Evolutionary conservation across 805 yeast genomes (phyloP).

Genomic region (Gaillardinia entomophila): DNA sequence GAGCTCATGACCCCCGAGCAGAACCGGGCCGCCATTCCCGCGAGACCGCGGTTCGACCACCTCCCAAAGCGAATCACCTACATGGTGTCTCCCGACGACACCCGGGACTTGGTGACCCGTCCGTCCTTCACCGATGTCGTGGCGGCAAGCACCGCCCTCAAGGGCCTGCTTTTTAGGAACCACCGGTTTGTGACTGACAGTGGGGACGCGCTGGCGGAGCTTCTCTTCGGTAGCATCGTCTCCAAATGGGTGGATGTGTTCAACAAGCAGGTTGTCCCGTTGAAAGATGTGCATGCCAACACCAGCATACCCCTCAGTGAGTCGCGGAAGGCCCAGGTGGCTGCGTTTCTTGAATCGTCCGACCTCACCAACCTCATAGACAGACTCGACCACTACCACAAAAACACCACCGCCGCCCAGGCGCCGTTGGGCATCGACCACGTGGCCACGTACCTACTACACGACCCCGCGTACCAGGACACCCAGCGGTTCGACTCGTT

Average conservation of each 20-base stretch:
- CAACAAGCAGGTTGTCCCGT: constrained; percentile 11
- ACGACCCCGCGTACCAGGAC: constrained; percentile 2
- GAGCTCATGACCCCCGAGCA: constrained; percentile 23
- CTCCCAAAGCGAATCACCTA: constrained; percentile 16
- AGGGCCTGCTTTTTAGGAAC: constrained; percentile 22
- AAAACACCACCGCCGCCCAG: constrained; percentile 4
- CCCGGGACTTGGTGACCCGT: constrained; percentile 26
- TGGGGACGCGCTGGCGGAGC: constrained; percentile 8
- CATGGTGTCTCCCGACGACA: constrained; percentile 27
- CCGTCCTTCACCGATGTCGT: constrained; percentile 25
- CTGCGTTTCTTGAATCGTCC: too few species aligned
- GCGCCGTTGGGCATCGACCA: constrained; percentile 8
- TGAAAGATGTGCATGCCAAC: too few species aligned
- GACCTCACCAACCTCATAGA: too few species aligned
- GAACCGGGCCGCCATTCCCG: constrained; percentile 29
- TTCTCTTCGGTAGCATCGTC: constrained; percentile 23
- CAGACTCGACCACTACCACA: too few species aligned
- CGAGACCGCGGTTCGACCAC: constrained; percentile 13
- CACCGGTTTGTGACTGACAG: constrained; percentile 17
- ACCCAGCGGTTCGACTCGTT: constrained; percentile 7
- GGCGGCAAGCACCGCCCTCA: constrained; percentile 21
- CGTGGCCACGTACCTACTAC: constrained; percentile 4
- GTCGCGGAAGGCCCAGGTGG: too few species aligned
- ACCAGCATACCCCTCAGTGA: too few species aligned
- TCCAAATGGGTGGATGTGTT: constrained; percentile 25